Evolutionary conservation across 805 yeast genomes (phyloP), one percentile per base, ranked within the genome.

Genomic region (Blastobotrys mokoenaii): DNA sequence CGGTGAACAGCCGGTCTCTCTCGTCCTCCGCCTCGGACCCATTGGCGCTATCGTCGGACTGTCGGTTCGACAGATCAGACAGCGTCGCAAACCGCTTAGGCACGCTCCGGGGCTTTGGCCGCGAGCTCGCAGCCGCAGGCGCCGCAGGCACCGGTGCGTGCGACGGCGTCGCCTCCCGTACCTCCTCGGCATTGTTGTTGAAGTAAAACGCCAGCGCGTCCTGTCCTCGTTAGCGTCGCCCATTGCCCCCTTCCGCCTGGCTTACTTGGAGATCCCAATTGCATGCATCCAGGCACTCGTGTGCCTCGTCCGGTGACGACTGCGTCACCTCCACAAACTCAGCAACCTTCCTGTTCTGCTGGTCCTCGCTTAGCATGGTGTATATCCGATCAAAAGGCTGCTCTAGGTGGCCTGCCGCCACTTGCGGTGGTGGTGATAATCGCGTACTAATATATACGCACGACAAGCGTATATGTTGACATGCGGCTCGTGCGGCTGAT

Each of bases 1-100:
- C 81, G 2, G 80, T 73, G 61, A 76, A 62, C 56, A 65, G 56
- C 61, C 72, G 55, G 50, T 72, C 69, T 12, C 62, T 58, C 17
- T 66, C 68, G 30, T 61, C 62, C 8, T 57, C 66, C 12, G 60
- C 65, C 8, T 59, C 66, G 40, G 55, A 57, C 2, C 58, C 61
- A 15, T 60, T 64, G 7, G 50, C 67, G 60, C 9, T 68, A 54
- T 44, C 60, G 38, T 65, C 53, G 31, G 55, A 50, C 1, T 45
- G 31, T 12, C 39, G 42, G n/a, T 50, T 47, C 14, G 51, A 35
- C 17, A 61, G 50, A 45, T 62, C 66, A 25, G 61, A 48, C 34
- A 63, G 40, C 3, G 66, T 59, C 30, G 64, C 58, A 40, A 62
- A 52, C 20, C 60, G 55, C 35, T 32, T 32, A 45, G 33, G 31